phyloP scores from a whole-genome alignment of 495 filamentous ascomycete species.

The Zalerion maritima region DNA sequence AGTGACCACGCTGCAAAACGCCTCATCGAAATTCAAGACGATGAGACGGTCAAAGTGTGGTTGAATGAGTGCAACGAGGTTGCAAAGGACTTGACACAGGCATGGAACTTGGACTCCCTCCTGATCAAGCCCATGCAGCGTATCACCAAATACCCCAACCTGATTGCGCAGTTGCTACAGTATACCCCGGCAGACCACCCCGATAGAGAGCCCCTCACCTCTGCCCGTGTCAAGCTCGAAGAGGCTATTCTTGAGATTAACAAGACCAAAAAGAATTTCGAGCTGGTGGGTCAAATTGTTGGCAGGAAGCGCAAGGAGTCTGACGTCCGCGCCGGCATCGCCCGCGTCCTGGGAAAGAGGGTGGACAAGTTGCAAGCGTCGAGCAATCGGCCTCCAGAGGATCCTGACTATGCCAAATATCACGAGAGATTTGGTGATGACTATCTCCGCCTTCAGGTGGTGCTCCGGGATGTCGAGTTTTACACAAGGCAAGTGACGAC shows the following conservation, averaged over 20 bases:
- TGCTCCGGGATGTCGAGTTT: slow-evolving; percentile 76
- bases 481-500: slow-evolving; percentile 59
- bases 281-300: slow-evolving; percentile 77
- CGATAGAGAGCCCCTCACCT: slow-evolving; percentile 52
- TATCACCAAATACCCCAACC: slow-evolving; percentile 77
- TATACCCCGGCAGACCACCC: slow-evolving; percentile 70
- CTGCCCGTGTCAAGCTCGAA: slow-evolving; percentile 48
- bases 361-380: slow-evolving; percentile 53
- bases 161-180: slow-evolving; percentile 64
- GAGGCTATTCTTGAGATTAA: slow-evolving; percentile 73
- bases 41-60: slow-evolving; percentile 72
- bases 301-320: slow-evolving; percentile 79
- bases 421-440: slow-evolving; percentile 73
- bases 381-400: slow-evolving; percentile 58
- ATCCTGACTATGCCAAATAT: slow-evolving; percentile 60
- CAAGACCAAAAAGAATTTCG: slow-evolving; percentile 78
- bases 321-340: slow-evolving; percentile 66
- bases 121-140: slow-evolving; percentile 93
- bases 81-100: slow-evolving; percentile 74
- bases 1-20: slow-evolving; percentile 72
- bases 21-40: slow-evolving; percentile 55
- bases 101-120: slow-evolving; percentile 88
- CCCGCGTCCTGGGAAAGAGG: slow-evolving; percentile 74
- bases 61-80: slow-evolving; percentile 77
- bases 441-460: slow-evolving; percentile 76